Evolutionary conservation across 345 rosid species (phyloP).

Genomic region (Aurinia saxatilis): DNA sequence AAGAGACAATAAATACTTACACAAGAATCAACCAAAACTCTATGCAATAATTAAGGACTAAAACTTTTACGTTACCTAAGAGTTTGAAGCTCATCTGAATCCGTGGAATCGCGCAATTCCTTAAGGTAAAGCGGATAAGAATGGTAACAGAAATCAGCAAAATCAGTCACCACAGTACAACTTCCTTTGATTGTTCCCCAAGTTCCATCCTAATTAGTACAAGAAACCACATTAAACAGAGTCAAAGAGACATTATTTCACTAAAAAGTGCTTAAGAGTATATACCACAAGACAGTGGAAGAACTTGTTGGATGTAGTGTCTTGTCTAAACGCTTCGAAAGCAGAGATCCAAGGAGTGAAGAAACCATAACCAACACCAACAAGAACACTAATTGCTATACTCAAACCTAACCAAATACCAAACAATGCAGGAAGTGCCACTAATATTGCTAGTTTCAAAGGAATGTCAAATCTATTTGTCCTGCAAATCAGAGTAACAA

Average conservation of each 20-base stretch:
- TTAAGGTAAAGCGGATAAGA: constrained; percentile 57
- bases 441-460: constrained; percentile 52
- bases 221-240: not conserved
- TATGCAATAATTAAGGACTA: not conserved
- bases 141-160: constrained; percentile 64
- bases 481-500: constrained; percentile 33
- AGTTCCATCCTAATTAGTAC: constrained; percentile 62
- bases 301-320: constrained; percentile 49
- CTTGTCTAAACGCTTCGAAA: constrained; percentile 77
- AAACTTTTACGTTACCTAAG: constrained; percentile 44
- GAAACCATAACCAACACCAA: constrained; percentile 78
- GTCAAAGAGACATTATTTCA: constrained; percentile 1
- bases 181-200: constrained; percentile 77
- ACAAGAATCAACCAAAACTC: not conserved
- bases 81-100: constrained; percentile 44
- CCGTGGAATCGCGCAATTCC: constrained; percentile 53
- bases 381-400: constrained; percentile 52
- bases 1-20: not conserved
- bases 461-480: constrained; percentile 47
- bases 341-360: constrained; percentile 79
- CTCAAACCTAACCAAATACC: constrained; percentile 69
- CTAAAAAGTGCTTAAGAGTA: not conserved
- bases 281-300: constrained; percentile 63
- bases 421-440: constrained; percentile 59
- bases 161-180: constrained; percentile 65